Evolutionary conservation across 768 basidiomycete species (phyloP), one percentile per base, ranked within the genome.

Genomic region (Auricularia heimuer): DNA sequence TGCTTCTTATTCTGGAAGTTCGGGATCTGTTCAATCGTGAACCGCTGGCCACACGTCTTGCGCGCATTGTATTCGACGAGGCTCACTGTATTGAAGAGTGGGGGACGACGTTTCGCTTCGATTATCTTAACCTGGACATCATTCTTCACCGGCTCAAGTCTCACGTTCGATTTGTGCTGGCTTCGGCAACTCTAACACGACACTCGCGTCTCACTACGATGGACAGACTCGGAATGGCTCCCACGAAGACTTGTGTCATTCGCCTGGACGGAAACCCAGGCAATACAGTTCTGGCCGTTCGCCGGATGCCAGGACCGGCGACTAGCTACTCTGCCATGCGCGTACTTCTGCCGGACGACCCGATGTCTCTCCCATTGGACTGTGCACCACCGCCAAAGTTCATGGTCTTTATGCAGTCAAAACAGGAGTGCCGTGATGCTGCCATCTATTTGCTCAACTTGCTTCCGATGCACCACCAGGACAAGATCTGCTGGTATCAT

Each of bases 61-160:
- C 47, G 47, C 47, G 21, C 67, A 64, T 77, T n/a, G 70, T 73
- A 6, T 71, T 77, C 42, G 78, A 81, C 64, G 77, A 81, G 67
- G 79, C 70, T 0, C 79, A 81, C 61, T 78, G 77, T 63, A 72
- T 78, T 21, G 75, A 70, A 16, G 69, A 73, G 54, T 80, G 79
- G 79, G 47, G 47, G 4, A 73, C 72, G 0, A 63, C 58, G 10
- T 80, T 81, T 66, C 69, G 76, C 0, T 69, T 68, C 3, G 74
- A 77, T 24, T 81, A 79, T 65, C 56, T 39, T 21, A 63, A 71
- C 11, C 33, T 76, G 1, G 69, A 70, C 11, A 65, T 63, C 3
- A 56, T 77, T 3, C 72, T 69, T 0, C 72, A 69, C 65, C 64
- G 77, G 3, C 67, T 81, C 10, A 68, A 75, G 3, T 65, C 66